Evolutionary conservation across 805 yeast genomes (phyloP).

Genomic region (Wickerhamiella galacta): DNA sequence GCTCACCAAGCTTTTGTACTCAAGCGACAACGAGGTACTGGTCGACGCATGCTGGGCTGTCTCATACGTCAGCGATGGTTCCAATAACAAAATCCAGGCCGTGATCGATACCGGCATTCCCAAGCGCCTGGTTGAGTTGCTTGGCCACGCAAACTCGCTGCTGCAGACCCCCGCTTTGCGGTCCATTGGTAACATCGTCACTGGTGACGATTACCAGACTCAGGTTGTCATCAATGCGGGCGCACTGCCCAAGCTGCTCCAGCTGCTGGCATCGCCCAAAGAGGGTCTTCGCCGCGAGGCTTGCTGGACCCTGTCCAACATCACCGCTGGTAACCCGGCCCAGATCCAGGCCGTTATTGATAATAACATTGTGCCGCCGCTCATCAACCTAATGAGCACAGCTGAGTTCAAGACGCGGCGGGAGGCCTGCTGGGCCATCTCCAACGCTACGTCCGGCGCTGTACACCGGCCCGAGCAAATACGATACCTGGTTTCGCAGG

Average conservation of each 20-base stretch:
- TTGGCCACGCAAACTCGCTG: constrained; percentile 64
- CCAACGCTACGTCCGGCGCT: constrained; percentile 95
- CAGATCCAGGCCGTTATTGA: constrained; percentile 96
- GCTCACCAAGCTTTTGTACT: constrained; percentile 75
- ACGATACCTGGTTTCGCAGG: constrained; percentile 81
- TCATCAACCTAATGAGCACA: constrained; percentile 54
- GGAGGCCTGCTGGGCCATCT: constrained; percentile 99
- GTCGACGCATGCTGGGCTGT: constrained; percentile 99
- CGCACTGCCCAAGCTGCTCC: constrained; percentile 69
- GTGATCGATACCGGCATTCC: constrained; percentile 95
- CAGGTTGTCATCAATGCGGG: constrained; percentile 90
- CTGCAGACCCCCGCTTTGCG: constrained; percentile 96
- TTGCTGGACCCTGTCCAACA: constrained; percentile 96
- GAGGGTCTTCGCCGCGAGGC: constrained; percentile 94
- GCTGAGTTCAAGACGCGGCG: constrained; percentile 94
- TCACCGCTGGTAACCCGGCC: constrained; percentile 90
- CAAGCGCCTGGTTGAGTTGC: constrained; percentile 76
- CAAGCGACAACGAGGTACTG: constrained; percentile 81
- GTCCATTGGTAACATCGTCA: constrained; percentile 94
- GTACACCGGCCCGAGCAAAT: constrained; percentile 83
- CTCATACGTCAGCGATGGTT: constrained; percentile 85
- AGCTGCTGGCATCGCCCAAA: constrained; percentile 64
- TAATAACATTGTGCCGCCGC: constrained; percentile 81
- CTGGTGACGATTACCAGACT: constrained; percentile 92
- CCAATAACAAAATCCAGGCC: constrained; percentile 85